Conservation (phyloP, 169 alveolate species). For the Toxoplasma gondii region DNA sequence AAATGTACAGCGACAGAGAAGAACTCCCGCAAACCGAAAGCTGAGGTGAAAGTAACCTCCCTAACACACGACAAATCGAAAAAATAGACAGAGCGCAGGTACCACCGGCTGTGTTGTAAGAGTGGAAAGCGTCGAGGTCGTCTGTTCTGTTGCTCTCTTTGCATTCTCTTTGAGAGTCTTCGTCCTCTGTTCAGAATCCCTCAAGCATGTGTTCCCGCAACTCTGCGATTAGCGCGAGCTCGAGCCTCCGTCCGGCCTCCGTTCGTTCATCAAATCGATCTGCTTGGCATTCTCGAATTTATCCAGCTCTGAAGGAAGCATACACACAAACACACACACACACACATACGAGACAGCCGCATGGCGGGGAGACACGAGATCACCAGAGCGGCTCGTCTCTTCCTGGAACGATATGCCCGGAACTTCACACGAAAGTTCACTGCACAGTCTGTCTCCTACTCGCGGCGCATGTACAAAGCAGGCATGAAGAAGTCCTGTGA, state of each 20-base stretch:
- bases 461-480: too few relatives aligned
- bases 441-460: too few relatives aligned
- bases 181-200: not conserved
- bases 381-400: too few relatives aligned
- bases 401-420: too few relatives aligned
- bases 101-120: not conserved
- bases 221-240: not conserved
- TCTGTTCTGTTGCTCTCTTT: not conserved
- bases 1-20: not conserved
- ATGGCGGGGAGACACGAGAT: too few relatives aligned
- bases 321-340: not conserved
- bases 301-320: conserved; percentile 50
- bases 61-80: not conserved
- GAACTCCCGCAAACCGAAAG: not conserved
- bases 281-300: conserved; percentile 55
- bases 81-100: not conserved
- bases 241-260: conserved; percentile 47
- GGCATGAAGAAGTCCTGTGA: too few relatives aligned
- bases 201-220: not conserved
- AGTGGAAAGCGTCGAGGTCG: not conserved
- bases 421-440: too few relatives aligned
- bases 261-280: conserved; percentile 57
- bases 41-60: not conserved
- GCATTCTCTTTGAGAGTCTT: not conserved
- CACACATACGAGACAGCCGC: not conserved